A percentile compares a stretch with the other conserved stretches of the same genome.
phyloP scores from a whole-genome alignment of 495 filamentous ascomycete species.

The Tricharina praecox region DNA sequence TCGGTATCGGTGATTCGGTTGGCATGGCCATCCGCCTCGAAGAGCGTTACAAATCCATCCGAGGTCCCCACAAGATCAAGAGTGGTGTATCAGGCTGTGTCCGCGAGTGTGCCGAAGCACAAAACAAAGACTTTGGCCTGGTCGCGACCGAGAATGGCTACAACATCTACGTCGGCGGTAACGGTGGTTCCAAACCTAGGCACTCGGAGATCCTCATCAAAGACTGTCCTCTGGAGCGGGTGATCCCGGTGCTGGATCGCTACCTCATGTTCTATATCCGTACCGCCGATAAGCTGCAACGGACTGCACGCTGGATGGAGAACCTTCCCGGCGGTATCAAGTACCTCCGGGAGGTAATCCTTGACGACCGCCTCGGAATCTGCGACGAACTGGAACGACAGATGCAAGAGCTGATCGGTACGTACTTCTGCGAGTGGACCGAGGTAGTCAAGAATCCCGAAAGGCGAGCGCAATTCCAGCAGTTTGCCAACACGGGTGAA shows the following conservation, averaged over 20 bases:
- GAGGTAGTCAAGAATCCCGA: conserved; percentile 58
- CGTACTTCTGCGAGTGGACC: conserved; percentile 94
- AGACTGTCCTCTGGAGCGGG: conserved; percentile 72
- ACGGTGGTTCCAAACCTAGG: conserved; percentile 74
- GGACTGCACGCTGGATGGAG: conserved; percentile 88
- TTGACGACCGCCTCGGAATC: conserved; percentile 82
- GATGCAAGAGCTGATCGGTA: conserved; percentile 74
- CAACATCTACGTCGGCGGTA: conserved; percentile 87
- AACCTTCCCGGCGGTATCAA: conserved; percentile 69
- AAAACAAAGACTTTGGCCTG: conserved; percentile 52
- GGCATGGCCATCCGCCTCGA: conserved; percentile 88
- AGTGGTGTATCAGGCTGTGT: conserved; percentile 85
- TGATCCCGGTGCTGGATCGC: conserved; percentile 74
- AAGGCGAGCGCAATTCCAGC: conserved; percentile 51
- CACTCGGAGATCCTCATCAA: conserved; percentile 82
- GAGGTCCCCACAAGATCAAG: conserved; percentile 86
- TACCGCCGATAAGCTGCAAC: conserved; percentile 85
- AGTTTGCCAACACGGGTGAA: conserved; percentile 76
- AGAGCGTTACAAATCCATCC: conserved; percentile 86
- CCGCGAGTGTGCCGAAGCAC: conserved; percentile 85
- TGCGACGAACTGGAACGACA: conserved; percentile 71
- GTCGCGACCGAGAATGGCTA: conserved; percentile 91
- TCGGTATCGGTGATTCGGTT: conserved; percentile 88
- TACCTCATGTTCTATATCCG: conserved; percentile 96
- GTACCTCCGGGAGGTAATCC: conserved; percentile 67